Percentiles rank a stretch among this genome's conserved stretches.
phyloP scores from a whole-genome alignment of 495 filamentous ascomycete genomes.

The Talaromyces thailandensis region DNA sequence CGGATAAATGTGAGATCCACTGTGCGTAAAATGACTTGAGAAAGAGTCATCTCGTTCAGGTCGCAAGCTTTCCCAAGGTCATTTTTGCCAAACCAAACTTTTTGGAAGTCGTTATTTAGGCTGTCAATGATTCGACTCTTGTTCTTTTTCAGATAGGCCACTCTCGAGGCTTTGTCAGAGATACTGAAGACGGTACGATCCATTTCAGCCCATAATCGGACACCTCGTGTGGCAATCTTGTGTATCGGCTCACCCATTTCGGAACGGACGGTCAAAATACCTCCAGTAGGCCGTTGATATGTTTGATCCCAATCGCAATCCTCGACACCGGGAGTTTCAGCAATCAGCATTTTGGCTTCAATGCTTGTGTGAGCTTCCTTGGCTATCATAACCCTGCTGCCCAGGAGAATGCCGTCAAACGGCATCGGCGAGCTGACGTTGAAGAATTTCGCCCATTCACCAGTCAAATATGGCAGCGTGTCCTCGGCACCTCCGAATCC shows the following conservation, averaged over 20 bases:
- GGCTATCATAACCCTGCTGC: slow-evolving; percentile 40
- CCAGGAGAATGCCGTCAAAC: slow-evolving; percentile 40
- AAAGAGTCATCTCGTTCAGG: too few relatives aligned
- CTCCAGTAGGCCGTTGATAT: slow-evolving; percentile 17
- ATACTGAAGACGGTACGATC: slow-evolving; percentile 28
- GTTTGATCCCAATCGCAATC: slow-evolving; percentile 23
- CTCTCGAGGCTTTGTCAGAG: too few relatives aligned
- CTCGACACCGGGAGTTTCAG: slow-evolving; percentile 17
- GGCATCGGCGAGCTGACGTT: too few relatives aligned
- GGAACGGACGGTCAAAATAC: slow-evolving; percentile 25
- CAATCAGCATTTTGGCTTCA: slow-evolving; percentile 19
- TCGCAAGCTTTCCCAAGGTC: too few relatives aligned
- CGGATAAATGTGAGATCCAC: too few relatives aligned
- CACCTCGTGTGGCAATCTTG: slow-evolving; percentile 29
- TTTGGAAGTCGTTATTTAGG: slow-evolving; percentile 25
- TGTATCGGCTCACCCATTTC: slow-evolving; percentile 39
- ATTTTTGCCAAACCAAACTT: slow-evolving; percentile 61
- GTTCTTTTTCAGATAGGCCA: too few relatives aligned
- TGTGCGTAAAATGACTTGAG: too few relatives aligned
- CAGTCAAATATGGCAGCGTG: too few relatives aligned
- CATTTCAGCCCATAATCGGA: slow-evolving; percentile 26
- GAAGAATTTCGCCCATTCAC: too few relatives aligned
- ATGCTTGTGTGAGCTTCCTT: slow-evolving; percentile 27
- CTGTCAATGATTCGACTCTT: slow-evolving; percentile 21
- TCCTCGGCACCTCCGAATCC: too few relatives aligned